A percentile compares a stretch with the other conserved stretches of the same genome.
Evolutionary conservation across 2,329 filamentous ascomycete species (phyloP).

Genomic region (Dactylellina parvicollis): DNA sequence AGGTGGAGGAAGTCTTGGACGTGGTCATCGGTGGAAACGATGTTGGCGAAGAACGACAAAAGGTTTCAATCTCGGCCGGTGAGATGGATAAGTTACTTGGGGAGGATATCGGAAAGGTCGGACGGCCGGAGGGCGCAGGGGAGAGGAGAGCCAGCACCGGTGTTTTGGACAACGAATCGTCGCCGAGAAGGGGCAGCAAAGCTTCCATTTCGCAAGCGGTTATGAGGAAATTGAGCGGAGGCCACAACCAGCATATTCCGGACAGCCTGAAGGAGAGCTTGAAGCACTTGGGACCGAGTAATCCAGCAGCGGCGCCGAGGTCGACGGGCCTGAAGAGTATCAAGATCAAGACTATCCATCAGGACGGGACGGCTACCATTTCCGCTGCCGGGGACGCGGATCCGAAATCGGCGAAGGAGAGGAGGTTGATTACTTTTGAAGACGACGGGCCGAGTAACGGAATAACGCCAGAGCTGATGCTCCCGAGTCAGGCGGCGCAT

Average conservation of each 20-base stretch:
- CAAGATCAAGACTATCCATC: slow-evolving; percentile 70
- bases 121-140: slow-evolving; percentile 5
- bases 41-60: slow-evolving; percentile 59
- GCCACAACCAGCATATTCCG: slow-evolving; percentile 35
- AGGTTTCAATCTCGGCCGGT: slow-evolving; percentile 11
- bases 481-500: slow-evolving; percentile 11
- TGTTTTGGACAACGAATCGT: slow-evolving; percentile 64
- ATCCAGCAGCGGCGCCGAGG: slow-evolving; percentile 72
- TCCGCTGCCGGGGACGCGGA: slow-evolving; percentile 45
- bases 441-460: slow-evolving; percentile 3
- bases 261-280: slow-evolving; percentile 72
- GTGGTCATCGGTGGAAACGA: slow-evolving; percentile 64
- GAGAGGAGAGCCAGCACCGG: slow-evolving; percentile 57
- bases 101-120: neutral
- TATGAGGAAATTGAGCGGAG: slow-evolving; percentile 54
- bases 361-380: slow-evolving; percentile 10
- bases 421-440: slow-evolving; percentile 29
- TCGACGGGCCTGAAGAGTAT: slow-evolving; percentile 71
- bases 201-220: slow-evolving; percentile 55
- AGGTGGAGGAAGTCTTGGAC: slow-evolving; percentile 58
- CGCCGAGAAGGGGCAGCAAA: slow-evolving; percentile 54
- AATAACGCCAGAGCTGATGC: neutral
- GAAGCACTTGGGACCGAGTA: slow-evolving; percentile 73
- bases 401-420: slow-evolving; percentile 15
- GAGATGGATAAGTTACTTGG: slow-evolving; percentile 37